These are phyloP conservation scores for Chamaenerion angustifolium DNA, from an alignment of 345 rosid genomes.

Conservation along the genomic window DNA sequence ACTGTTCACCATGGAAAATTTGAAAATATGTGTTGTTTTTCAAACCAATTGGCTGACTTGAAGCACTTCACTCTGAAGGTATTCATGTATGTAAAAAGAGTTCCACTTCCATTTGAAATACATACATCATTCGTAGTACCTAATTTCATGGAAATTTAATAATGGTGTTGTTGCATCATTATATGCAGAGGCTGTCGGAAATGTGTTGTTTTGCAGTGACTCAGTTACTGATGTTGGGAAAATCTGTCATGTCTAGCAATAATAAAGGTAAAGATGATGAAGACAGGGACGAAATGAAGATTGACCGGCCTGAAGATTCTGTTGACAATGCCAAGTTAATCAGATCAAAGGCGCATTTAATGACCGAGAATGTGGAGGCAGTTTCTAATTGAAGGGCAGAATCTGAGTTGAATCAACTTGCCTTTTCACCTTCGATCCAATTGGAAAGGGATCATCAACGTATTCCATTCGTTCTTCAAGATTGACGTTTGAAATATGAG, in stretches of 20 bases:
- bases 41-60: constrained; percentile 82
- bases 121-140: not conserved
- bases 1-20: no score
- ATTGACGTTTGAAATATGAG: no score
- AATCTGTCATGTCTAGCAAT: constrained; percentile 55
- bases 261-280: constrained; percentile 55
- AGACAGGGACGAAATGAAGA: constrained; percentile 30
- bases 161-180: not conserved
- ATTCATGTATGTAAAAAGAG: constrained; percentile 56
- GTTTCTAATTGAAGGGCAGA: constrained; percentile 43
- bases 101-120: constrained; percentile 4
- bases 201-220: constrained; percentile 81
- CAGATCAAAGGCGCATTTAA: constrained; percentile 48
- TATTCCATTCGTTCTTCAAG: no score
- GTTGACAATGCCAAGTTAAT: constrained; percentile 75
- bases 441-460: no score
- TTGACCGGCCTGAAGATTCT: constrained; percentile 90
- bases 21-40: no score
- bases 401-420: no score
- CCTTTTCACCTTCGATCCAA: no score
- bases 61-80: constrained; percentile 91
- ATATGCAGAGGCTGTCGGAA: constrained; percentile 84
- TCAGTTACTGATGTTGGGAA: constrained; percentile 65
- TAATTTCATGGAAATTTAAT: no score
- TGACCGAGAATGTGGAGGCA: constrained; percentile 63